Evolutionary conservation across 2,329 filamentous ascomycete species (phyloP), one percentile per base, ranked within the genome.

Genomic region (Ilyonectria destructans): DNA sequence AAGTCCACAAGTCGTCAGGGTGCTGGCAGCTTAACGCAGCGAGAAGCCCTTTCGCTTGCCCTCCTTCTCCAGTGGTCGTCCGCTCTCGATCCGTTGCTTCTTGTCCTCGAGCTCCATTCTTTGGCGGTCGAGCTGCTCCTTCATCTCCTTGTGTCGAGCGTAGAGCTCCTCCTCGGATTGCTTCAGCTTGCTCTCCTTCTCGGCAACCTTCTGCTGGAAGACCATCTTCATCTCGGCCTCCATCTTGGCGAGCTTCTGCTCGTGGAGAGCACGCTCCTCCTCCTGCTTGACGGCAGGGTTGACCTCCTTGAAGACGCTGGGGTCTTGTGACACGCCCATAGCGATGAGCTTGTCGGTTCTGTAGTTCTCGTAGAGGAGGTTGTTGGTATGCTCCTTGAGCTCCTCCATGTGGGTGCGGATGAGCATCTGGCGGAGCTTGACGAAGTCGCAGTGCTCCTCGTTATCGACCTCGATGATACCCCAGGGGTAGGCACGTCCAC

Each of bases 161-260:
- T 98, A 98, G 67, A 99, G 87, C 88, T 99, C 96, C 83, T 99
- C 96, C 85, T 99, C 96, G 88, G 95, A 97, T 87, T 98, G 96
- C 87, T 97, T 97, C 82, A 99, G 88, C 87, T 99, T 99, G 90
- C 94, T 97, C 86, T 99, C 96, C 89, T 99, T 99, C 85, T 99
- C 96, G 74, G 94, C 91, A 35, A 99, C 96, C 92, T 99, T 99
- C 83, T 99, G 96, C 84, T 98, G 96, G 94, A 99, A 99, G 76
- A 99, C 96, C 94, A 98, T 97, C 94, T 99, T 99, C 96, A 99
- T 99, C 85, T 99, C 96, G 80, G 95, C 91, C 85, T 99, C 96
- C 96, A 99, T 99, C 94, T 99, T 99, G 84, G 96, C 94, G 77
- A 99, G 94, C 89, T 99, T 99, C 89, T 98, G 95, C 86, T 99